Base-by-base conservation (phyloP, 192 early-diverging fungal genomes). In the Gigaspora rosea region DNA sequence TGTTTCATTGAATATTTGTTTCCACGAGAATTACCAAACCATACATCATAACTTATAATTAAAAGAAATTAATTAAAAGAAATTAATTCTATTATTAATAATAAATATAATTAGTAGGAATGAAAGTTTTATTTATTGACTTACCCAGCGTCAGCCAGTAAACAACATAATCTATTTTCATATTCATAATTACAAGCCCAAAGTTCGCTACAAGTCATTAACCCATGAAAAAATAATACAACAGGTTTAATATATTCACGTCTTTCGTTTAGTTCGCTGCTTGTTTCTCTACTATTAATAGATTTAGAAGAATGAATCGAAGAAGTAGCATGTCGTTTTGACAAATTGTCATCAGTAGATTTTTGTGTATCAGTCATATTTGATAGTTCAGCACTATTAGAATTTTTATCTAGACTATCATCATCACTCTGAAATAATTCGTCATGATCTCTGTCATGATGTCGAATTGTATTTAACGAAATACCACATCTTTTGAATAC, bases 21-120 rank as follows among this genome's bases (percentile, higher is more conserved):
- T n/a, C 95, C 97, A 27, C 97, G 86, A 22, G 92, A 90, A 80
- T 98, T 97, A 35, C 95, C 96, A n/a, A 98, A 80, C 97, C 97
- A 98, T 0, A 98, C 96, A 83, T 98, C 96, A 81, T 94, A 98
- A 41, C 16, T 27, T 27, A 27, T 27, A 27, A n/a, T n/a, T n/a
- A n/a, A 1, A 27, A 27, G 27, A 27, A 27, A 27, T 27, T 27
- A 27, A 27, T 27, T 27, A 27, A 1, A 27, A 27, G 27, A 27
- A 27, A 27, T 27, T 27, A 27, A 27, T 27, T 27, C 27, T 27
- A 27, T 27, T 27, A 27, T 27, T 27, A 27, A 27, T 27, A 27
- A 27, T 27, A 27, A 27, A 27, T 27, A 27, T 27, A 27, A 27
- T 27, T 27, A 0, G 27, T 27, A 27, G 27, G 27, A 27, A 27